Evolutionary conservation across 495 filamentous ascomycete genomes (phyloP).

Genomic region (Xylaria acuta): DNA sequence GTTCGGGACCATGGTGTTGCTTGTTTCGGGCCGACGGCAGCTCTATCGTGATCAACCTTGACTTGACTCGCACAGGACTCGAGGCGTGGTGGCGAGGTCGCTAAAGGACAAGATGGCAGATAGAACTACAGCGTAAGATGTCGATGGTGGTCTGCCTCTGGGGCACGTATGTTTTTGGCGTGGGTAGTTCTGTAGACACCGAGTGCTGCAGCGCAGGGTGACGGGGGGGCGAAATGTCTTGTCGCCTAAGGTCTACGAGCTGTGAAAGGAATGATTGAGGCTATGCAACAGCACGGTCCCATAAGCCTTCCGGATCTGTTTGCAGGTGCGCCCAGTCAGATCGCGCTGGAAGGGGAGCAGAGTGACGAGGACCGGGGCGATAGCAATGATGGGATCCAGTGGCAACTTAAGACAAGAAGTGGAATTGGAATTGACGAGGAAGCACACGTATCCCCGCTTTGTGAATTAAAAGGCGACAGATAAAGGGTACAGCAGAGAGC

Average conservation of each 20-base stretch:
- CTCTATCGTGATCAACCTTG: conserved; percentile 1
- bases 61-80: neutral
- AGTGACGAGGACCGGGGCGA: neutral
- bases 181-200: neutral
- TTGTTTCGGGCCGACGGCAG: neutral
- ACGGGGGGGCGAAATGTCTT: conserved; percentile 1
- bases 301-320: conserved; percentile 20
- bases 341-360: neutral
- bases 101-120: neutral
- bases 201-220: neutral
- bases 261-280: conserved; percentile 19
- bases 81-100: neutral
- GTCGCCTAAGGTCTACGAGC: conserved; percentile 2
- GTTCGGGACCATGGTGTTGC: neutral
- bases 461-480: neutral
- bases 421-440: conserved; percentile 1
- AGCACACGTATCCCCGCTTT: neutral
- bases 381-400: conserved; percentile 10
- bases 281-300: conserved; percentile 17
- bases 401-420: neutral
- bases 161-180: neutral
- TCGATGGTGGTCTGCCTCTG: neutral
- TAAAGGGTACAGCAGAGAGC: conserved; percentile 7
- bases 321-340: conserved; percentile 20
- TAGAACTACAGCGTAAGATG: conserved; percentile 2